Conservation (phyloP, 495 filamentous ascomycete genomes). For the Penicillium salamii region DNA sequence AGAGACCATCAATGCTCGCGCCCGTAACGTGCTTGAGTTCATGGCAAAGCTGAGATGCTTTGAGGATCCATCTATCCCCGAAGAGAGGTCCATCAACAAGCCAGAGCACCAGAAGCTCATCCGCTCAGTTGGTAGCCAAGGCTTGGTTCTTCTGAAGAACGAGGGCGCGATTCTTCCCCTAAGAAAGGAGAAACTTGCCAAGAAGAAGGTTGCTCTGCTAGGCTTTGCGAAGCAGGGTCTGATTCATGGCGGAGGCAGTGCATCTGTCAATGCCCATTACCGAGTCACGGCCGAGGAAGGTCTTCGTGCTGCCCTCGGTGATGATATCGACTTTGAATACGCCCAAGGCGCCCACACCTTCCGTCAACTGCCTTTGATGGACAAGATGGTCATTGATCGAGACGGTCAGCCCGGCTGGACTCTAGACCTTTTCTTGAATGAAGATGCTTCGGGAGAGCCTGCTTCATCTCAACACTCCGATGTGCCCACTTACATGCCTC, state of each 20-base stretch:
- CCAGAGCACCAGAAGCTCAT: slow-evolving; percentile 55
- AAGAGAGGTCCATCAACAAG: slow-evolving; percentile 27
- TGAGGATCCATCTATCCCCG: background rate
- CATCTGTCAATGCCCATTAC: slow-evolving; percentile 70
- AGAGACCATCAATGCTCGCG: slow-evolving; percentile 24
- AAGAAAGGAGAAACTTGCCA: slow-evolving; percentile 26
- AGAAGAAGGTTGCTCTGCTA: slow-evolving; percentile 62
- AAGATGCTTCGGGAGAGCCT: background rate
- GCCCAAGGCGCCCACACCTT: background rate
- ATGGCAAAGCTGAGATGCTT: slow-evolving; percentile 46
- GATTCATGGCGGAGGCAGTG: slow-evolving; percentile 67
- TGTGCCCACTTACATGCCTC: background rate
- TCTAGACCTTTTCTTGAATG: background rate
- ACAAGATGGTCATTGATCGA: background rate
- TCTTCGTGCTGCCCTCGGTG: slow-evolving; percentile 24
- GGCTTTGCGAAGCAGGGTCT: slow-evolving; percentile 66
- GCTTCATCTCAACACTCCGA: background rate
- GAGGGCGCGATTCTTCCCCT: slow-evolving; percentile 54
- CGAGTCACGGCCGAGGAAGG: slow-evolving; percentile 58
- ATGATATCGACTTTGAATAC: background rate
- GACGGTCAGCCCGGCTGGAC: background rate
- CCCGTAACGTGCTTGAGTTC: slow-evolving; percentile 41
- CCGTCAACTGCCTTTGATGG: background rate
- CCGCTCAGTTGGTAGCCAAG: slow-evolving; percentile 54
- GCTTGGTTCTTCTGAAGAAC: slow-evolving; percentile 69